Evolutionary conservation across 768 basidiomycete genomes (phyloP).

Genomic region (Podaxis sp.): DNA sequence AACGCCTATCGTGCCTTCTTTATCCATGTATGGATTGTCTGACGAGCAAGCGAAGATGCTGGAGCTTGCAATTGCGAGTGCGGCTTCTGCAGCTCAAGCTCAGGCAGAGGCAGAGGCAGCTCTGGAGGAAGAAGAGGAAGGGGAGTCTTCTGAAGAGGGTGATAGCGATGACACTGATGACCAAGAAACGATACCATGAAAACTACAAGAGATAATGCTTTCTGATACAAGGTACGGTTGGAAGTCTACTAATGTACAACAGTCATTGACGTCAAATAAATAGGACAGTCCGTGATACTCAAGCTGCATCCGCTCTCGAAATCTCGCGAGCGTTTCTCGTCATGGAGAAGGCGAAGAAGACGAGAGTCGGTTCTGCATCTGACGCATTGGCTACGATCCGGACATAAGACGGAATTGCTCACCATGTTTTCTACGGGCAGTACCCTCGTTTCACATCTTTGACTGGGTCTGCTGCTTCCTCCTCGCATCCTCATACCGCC

Average conservation of each 20-base stretch:
- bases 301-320: neutral
- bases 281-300: neutral
- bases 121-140: slow-evolving; percentile 68
- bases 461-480: slow-evolving; percentile 19
- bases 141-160: slow-evolving; percentile 40
- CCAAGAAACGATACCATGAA: slow-evolving; percentile 19
- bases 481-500: slow-evolving; percentile 40
- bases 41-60: slow-evolving; percentile 70
- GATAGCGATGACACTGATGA: slow-evolving; percentile 46
- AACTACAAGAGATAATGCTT: slow-evolving; percentile 8
- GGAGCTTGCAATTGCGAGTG: slow-evolving; percentile 73
- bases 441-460: slow-evolving; percentile 47
- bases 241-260: slow-evolving; percentile 14
- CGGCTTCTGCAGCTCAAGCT: slow-evolving; percentile 72
- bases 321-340: neutral
- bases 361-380: slow-evolving; percentile 4
- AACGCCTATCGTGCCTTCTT: slow-evolving; percentile 31
- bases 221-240: slow-evolving; percentile 14
- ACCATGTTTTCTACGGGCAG: slow-evolving; percentile 11
- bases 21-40: slow-evolving; percentile 71
- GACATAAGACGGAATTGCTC: neutral
- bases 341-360: neutral
- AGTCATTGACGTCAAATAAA: slow-evolving; percentile 11
- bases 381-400: neutral
- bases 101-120: slow-evolving; percentile 81